Percentiles rank a stretch among this genome's conserved stretches.
These are phyloP conservation scores for Myxozyma lipomycoides DNA, from an alignment of 805 yeast species.

Conservation along the genomic window DNA sequence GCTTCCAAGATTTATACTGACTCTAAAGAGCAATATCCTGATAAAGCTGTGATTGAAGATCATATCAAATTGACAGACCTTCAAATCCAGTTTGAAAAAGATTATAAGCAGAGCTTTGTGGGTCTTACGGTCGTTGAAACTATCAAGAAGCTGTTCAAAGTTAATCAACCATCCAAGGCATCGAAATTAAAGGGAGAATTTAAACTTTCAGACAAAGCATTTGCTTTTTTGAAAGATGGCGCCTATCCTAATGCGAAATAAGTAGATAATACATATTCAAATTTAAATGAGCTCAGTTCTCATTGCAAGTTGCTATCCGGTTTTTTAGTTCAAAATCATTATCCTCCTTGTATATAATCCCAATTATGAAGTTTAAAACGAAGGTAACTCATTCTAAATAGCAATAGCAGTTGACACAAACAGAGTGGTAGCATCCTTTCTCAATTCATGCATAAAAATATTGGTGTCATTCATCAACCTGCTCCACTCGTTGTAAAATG, in stretches of 20 bases:
- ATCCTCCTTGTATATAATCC: too few species aligned
- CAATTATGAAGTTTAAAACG: too few species aligned
- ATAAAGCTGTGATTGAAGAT: constrained; percentile 44
- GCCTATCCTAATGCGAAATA: constrained; percentile 21
- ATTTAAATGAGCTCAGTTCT: too few species aligned
- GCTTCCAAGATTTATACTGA: constrained; percentile 38
- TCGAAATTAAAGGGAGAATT: constrained; percentile 49
- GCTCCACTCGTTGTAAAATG: constrained; percentile 5
- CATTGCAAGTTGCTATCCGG: too few species aligned
- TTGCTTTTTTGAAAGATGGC: constrained; percentile 21
- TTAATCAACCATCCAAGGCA: constrained; percentile 51
- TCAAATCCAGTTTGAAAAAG: constrained; percentile 46
- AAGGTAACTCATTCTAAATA: too few species aligned
- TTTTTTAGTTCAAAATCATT: too few species aligned
- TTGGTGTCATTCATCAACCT: constrained; percentile 4
- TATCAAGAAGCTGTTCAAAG: constrained; percentile 43
- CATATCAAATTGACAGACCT: constrained; percentile 43
- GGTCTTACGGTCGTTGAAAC: constrained; percentile 50
- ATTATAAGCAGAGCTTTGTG: constrained; percentile 41
- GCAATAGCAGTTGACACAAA: too few species aligned
- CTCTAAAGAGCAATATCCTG: constrained; percentile 38
- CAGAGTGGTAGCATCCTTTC: background rate
- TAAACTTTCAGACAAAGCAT: constrained; percentile 47
- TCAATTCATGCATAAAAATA: background rate
- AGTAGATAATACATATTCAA: background rate